Conservation (phyloP, 2,329 filamentous ascomycete genomes). For the Ceratocystis cubensis region DNA sequence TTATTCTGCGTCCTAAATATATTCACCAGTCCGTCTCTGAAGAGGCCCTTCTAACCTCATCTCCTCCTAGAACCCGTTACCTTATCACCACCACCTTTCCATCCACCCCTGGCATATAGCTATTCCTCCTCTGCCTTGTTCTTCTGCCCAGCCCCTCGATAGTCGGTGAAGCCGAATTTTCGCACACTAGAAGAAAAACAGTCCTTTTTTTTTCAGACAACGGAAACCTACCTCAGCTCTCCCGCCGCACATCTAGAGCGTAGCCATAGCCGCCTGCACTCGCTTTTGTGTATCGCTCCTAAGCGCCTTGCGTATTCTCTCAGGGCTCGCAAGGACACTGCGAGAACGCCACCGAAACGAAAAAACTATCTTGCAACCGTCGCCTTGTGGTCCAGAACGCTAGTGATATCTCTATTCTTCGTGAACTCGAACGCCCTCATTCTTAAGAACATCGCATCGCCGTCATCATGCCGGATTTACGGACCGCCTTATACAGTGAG, state of each 20-base stretch:
- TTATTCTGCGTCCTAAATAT: background rate
- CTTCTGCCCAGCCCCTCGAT: slow-evolving; percentile 5
- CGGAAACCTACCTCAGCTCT: background rate
- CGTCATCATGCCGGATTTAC: background rate
- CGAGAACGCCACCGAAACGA: background rate
- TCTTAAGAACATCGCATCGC: background rate
- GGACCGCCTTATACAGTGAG: slow-evolving; percentile 6
- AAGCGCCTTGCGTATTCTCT: background rate
- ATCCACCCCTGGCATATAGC: background rate
- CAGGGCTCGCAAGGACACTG: background rate
- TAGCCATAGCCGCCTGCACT: background rate
- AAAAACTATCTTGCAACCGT: background rate
- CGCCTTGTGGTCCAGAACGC: background rate
- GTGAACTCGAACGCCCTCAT: background rate
- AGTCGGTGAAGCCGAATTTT: slow-evolving; percentile 22
- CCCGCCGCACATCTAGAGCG: background rate
- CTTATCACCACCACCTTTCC: background rate
- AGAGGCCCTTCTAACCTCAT: background rate
- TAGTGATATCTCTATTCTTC: background rate
- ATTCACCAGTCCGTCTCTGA: too few species aligned
- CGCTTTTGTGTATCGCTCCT: background rate
- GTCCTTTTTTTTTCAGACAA: slow-evolving; percentile 4
- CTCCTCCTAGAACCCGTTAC: background rate
- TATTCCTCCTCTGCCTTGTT: background rate
- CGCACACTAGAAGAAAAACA: slow-evolving; percentile 6